Conservation (phyloP, 2,329 filamentous ascomycete species). For the Botrytis aclada region DNA sequence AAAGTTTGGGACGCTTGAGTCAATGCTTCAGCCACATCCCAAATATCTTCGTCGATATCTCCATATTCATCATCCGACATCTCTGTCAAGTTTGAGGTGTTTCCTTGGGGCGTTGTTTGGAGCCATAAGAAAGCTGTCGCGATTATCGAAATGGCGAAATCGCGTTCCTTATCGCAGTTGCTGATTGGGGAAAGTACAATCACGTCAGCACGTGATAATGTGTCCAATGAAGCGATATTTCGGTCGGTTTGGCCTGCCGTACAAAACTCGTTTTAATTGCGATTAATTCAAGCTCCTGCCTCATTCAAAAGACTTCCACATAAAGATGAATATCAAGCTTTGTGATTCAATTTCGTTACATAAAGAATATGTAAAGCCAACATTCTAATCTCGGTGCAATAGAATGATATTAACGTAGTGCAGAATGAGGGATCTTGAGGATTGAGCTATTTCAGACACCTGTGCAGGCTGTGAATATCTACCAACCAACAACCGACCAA, state of each 20-base stretch:
- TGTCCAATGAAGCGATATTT: not conserved
- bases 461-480: not conserved
- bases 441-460: not conserved
- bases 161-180: conserved; percentile 13
- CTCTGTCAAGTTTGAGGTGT: not conserved
- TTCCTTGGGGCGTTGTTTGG: not conserved
- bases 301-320: not conserved
- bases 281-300: not conserved
- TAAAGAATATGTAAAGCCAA: not conserved
- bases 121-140: not conserved
- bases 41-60: conserved; percentile 18
- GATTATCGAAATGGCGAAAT: not conserved
- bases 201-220: conserved; percentile 5
- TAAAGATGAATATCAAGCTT: not conserved
- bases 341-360: not conserved
- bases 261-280: not conserved
- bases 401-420: not conserved
- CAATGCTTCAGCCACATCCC: conserved; percentile 17
- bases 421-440: not conserved
- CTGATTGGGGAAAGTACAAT: not conserved
- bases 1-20: conserved; percentile 21
- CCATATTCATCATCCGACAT: conserved; percentile 21
- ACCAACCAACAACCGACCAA: not conserved
- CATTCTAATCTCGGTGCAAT: not conserved
- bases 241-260: no score